Percentiles rank a stretch among this genome's conserved stretches.
These are phyloP conservation scores for Morella rubra DNA, from an alignment of 306 rosid genomes.

Conservation along the genomic window DNA sequence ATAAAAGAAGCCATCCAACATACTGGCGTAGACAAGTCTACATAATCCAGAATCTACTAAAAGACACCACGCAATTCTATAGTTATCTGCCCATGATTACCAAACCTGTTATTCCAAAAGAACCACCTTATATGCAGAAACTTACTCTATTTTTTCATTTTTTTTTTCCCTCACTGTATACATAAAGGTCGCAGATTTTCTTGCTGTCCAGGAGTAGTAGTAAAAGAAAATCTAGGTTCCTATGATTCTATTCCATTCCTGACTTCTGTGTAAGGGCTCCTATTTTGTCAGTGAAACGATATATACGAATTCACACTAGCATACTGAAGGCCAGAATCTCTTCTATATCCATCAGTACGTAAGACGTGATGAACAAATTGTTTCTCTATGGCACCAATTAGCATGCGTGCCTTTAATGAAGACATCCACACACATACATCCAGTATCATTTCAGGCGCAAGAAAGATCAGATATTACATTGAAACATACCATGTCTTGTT, in stretches of 20 bases:
- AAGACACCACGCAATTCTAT: no score
- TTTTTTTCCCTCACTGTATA: no score
- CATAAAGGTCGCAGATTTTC: no score
- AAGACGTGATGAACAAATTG: no score
- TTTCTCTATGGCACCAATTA: not conserved
- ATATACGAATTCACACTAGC: not conserved
- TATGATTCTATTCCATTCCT: not conserved
- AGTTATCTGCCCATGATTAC: no score
- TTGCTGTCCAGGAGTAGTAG: no score
- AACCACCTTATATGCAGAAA: no score
- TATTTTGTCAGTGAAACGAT: not conserved
- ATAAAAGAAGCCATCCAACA: no score
- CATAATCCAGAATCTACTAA: no score
- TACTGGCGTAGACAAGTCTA: no score
- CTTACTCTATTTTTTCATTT: no score
- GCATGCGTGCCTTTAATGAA: not conserved
- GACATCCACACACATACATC: not conserved
- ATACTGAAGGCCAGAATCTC: not conserved
- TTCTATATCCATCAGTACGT: not conserved
- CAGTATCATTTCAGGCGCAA: slow-evolving; percentile 12
- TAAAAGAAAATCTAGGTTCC: not conserved
- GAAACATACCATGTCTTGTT: slow-evolving; percentile 88
- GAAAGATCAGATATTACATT: slow-evolving; percentile 26
- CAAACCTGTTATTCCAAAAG: no score
- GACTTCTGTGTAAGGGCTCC: not conserved